These are phyloP conservation scores for Carex scoparia DNA, from an alignment of 176 grass and related monocot genomes.

Conservation along the genomic window DNA sequence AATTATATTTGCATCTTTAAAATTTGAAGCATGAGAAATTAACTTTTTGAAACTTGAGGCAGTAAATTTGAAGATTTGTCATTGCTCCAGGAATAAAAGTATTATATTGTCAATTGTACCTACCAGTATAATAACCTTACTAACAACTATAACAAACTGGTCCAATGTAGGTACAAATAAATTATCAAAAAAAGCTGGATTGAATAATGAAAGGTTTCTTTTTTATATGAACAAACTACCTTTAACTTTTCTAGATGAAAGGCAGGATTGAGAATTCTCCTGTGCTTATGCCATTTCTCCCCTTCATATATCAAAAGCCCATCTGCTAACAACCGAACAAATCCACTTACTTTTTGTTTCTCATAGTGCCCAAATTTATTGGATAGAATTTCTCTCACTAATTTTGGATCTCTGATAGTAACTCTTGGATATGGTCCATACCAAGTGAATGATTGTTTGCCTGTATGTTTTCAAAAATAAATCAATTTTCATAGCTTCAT, in stretches of 20 bases:
- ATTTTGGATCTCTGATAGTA: slow-evolving; percentile 31
- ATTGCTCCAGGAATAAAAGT: background rate
- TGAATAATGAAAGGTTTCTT: background rate
- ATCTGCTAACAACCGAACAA: background rate
- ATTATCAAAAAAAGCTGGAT: too few relatives aligned
- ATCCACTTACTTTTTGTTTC: slow-evolving; percentile 21
- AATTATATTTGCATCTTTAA: background rate
- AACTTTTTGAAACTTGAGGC: background rate
- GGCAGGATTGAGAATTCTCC: slow-evolving; percentile 34
- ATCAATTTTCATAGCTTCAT: background rate
- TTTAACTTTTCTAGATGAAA: slow-evolving; percentile 42
- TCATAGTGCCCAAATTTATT: slow-evolving; percentile 42
- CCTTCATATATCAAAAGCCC: slow-evolving; percentile 27
- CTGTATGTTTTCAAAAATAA: background rate
- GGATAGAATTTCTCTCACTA: slow-evolving; percentile 35
- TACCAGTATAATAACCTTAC: background rate
- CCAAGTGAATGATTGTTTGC: slow-evolving; percentile 49
- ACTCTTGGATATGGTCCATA: slow-evolving; percentile 43
- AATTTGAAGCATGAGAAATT: background rate
- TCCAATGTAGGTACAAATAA: background rate
- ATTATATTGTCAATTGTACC: background rate
- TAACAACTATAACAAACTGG: background rate
- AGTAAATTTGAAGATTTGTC: background rate
- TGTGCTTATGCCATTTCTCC: slow-evolving; percentile 33
- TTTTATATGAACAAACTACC: background rate